Evolutionary conservation across 352 stramenopile species (phyloP).

Genomic region (Phytophthora syringae): DNA sequence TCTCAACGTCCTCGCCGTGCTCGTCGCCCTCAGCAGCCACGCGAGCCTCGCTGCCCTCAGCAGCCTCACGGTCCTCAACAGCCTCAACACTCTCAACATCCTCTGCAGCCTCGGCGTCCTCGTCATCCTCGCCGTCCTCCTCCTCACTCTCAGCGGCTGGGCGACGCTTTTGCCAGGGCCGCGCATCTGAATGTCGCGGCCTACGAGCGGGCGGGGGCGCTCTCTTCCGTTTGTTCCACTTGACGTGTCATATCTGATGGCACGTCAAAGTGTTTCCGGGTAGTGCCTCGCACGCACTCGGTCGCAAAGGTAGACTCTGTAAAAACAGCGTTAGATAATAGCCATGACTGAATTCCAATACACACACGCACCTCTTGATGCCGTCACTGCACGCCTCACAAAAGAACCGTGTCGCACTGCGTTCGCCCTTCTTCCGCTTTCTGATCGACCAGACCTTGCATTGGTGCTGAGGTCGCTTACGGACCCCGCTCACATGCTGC

Average conservation of each 20-base stretch:
- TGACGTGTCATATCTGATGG: slow-evolving; percentile 16
- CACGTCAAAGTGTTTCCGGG: slow-evolving; percentile 10
- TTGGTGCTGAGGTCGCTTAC: not conserved
- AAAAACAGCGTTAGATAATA: not conserved
- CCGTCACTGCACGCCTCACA: slow-evolving; percentile 1
- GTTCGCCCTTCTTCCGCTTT: not conserved
- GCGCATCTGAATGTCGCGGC: slow-evolving; percentile 12
- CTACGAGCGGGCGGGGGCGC: not conserved
- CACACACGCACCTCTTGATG: not conserved
- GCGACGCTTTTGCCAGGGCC: not conserved
- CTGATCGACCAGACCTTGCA: not conserved
- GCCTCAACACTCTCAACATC: no score
- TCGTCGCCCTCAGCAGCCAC: no score
- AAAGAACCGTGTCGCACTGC: slow-evolving; percentile 6
- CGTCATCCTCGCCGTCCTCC: not conserved
- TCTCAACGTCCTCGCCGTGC: no score
- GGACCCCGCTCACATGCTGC: no score
- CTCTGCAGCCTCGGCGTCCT: no score
- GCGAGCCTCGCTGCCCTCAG: no score
- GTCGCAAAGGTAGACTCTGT: not conserved
- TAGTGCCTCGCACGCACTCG: not conserved
- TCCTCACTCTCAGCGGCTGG: not conserved
- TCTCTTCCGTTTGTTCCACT: slow-evolving; percentile 11
- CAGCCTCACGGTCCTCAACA: not conserved
- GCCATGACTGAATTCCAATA: not conserved